Conservation (phyloP, 192 early-diverging fungal species). For the Coemansia sp. region DNA sequence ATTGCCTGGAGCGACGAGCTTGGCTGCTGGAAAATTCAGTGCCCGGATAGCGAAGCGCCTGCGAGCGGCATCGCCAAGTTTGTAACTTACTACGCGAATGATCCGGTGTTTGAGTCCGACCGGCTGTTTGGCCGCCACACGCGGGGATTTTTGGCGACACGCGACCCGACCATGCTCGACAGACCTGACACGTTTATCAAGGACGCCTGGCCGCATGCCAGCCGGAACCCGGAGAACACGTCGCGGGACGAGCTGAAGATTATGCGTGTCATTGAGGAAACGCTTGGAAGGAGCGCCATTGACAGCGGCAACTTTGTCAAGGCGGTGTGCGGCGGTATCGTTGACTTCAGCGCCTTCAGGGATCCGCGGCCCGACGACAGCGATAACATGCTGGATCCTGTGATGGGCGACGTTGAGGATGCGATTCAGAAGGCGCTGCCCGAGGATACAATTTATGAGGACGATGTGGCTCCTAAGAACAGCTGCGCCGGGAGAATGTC, state of each 20-base stretch:
- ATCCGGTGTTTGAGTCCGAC: not conserved
- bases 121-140: conserved; percentile 15
- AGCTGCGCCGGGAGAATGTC: not conserved
- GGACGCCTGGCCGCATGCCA: conserved; percentile 2
- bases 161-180: not conserved
- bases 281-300: not conserved
- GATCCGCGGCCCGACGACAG: not conserved
- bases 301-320: not conserved
- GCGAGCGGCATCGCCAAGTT: too few relatives aligned
- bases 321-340: not conserved
- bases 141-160: conserved; percentile 10
- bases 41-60: not conserved
- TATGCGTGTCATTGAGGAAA: not conserved
- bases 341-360: not conserved
- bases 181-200: conserved; percentile 12
- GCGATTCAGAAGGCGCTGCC: not conserved
- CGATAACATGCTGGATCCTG: not conserved
- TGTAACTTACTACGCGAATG: not conserved
- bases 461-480: too few relatives aligned
- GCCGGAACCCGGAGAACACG: not conserved
- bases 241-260: not conserved
- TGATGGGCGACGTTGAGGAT: not conserved
- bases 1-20: not conserved
- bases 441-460: too few relatives aligned
- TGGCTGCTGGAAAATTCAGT: not conserved